A percentile compares a stretch with the other conserved stretches of the same genome.
These are phyloP conservation scores for Pichia californica DNA, from an alignment of 805 yeast species.

Conservation along the genomic window DNA sequence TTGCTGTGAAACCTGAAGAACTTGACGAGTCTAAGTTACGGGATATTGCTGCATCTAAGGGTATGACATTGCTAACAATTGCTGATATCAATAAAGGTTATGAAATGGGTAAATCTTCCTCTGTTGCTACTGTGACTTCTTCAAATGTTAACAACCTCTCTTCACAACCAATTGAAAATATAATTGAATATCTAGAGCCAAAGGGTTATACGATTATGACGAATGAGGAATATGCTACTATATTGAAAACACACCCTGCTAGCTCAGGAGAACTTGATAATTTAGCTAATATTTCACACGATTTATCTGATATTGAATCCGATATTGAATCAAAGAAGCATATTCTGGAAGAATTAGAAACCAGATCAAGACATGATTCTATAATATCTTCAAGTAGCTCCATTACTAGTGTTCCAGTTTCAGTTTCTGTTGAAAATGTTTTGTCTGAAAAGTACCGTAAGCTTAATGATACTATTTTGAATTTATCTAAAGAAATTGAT, in stretches of 20 bases:
- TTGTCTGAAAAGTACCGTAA: slow-evolving; percentile 4
- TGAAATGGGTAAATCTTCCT: slow-evolving; percentile 5
- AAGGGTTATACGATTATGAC: slow-evolving; percentile 25
- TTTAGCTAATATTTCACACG: slow-evolving; percentile 8
- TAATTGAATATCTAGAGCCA: slow-evolving; percentile 16
- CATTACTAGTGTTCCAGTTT: background rate
- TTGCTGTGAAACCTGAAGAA: background rate
- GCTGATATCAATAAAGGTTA: slow-evolving; percentile 1
- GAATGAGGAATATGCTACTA: slow-evolving; percentile 17
- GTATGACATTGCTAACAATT: slow-evolving; percentile 1
- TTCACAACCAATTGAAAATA: slow-evolving; percentile 24
- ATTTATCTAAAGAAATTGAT: background rate
- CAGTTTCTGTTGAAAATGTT: slow-evolving; percentile 11
- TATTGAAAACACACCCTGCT: no score
- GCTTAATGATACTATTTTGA: slow-evolving; percentile 1
- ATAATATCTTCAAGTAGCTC: slow-evolving; percentile 6
- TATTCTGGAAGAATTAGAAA: slow-evolving; percentile 10
- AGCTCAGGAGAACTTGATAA: slow-evolving; percentile 1
- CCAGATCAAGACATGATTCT: slow-evolving; percentile 6
- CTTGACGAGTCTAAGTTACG: background rate
- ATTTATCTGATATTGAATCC: slow-evolving; percentile 10
- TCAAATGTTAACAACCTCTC: slow-evolving; percentile 3
- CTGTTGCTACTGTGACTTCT: slow-evolving; percentile 10
- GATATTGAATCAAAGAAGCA: slow-evolving; percentile 11
- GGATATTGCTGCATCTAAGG: background rate